Evolutionary conservation across 768 basidiomycete species (phyloP).

Genomic region (Nevesoporus exiguus): DNA sequence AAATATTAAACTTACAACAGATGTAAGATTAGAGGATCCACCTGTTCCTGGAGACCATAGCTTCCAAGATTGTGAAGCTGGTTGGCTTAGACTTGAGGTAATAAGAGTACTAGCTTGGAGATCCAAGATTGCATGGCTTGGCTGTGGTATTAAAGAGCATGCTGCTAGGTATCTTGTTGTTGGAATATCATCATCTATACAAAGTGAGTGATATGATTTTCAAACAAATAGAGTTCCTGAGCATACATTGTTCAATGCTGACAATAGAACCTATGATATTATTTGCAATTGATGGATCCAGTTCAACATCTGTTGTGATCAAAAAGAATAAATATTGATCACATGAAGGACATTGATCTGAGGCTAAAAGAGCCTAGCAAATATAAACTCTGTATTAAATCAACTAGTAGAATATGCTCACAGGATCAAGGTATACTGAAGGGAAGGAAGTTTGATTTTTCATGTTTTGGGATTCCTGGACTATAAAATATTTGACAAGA

Average conservation of each 20-base stretch:
- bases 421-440: too few relatives aligned
- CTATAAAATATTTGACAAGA: too few relatives aligned
- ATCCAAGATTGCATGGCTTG: not conserved
- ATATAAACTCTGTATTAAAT: not conserved
- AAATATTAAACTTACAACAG: not conserved
- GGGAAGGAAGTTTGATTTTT: too few relatives aligned
- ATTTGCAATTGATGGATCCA: not conserved
- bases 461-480: too few relatives aligned
- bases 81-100: not conserved
- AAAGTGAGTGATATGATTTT: too few relatives aligned
- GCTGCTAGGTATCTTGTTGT: conserved; percentile 4
- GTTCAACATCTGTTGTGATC: conserved; percentile 6
- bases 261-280: not conserved
- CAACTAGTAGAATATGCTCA: too few relatives aligned
- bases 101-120: not conserved
- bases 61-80: not conserved
- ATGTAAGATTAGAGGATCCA: not conserved
- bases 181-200: not conserved
- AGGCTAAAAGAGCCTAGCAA: not conserved
- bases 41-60: conserved; percentile 1
- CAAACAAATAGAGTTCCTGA: too few relatives aligned
- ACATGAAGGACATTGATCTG: not conserved
- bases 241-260: not conserved
- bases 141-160: conserved; percentile 3
- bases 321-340: not conserved